Percentiles rank a stretch among this genome's conserved stretches.
Conservation (phyloP, 2,329 filamentous ascomycete genomes). For the Niveomyces coronatus region DNA sequence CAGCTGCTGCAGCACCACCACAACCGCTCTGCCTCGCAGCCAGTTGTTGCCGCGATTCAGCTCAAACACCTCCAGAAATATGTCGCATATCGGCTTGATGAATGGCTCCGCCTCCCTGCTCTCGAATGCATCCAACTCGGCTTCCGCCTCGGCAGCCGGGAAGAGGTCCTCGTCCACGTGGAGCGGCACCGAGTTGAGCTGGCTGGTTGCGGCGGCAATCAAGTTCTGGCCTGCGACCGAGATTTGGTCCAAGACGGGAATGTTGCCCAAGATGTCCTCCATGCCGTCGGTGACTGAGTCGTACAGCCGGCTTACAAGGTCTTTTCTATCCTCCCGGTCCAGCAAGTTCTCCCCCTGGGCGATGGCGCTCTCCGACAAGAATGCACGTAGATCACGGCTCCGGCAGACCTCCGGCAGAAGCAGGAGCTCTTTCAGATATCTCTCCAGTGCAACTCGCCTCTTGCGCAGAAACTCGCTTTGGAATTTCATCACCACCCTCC, state of each 20-base stretch:
- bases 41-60: conserved; percentile 93
- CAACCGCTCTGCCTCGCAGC: conserved; percentile 89
- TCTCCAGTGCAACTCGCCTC: conserved; percentile 70
- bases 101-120: conserved; percentile 84
- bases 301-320: conserved; percentile 91
- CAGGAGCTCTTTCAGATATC: conserved; percentile 73
- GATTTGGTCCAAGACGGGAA: conserved; percentile 88
- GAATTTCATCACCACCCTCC: conserved; percentile 90
- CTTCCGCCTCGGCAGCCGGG: conserved; percentile 69
- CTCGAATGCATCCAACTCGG: conserved; percentile 88
- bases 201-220: conserved; percentile 62
- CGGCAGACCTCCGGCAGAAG: conserved; percentile 87
- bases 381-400: conserved; percentile 82
- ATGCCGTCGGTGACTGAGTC: conserved; percentile 96
- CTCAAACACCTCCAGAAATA: conserved; percentile 93
- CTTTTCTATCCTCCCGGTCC: conserved; percentile 57
- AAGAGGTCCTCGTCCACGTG: conserved; percentile 39
- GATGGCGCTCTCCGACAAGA: conserved; percentile 80
- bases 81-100: conserved; percentile 95
- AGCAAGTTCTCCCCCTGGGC: conserved; percentile 48
- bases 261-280: conserved; percentile 95
- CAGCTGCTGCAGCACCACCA: conserved; percentile 91
- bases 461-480: conserved; percentile 95
- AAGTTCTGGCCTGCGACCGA: conserved; percentile 88
- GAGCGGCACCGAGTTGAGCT: conserved; percentile 47